phyloP scores from a whole-genome alignment of 208 protist genomes.

The Wallacemonas sp. region DNA sequence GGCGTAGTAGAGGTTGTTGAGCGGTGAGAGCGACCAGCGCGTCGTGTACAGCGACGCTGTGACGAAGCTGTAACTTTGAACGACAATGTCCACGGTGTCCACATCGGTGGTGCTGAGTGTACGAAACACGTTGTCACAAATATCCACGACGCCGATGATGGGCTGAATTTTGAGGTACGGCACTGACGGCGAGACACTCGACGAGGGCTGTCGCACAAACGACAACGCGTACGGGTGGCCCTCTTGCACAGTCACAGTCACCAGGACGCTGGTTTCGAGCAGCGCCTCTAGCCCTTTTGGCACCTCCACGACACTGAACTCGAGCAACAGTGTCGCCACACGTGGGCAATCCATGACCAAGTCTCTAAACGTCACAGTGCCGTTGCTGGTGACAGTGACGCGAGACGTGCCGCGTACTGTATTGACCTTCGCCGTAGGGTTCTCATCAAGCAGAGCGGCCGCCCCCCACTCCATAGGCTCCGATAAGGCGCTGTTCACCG shows the following conservation, averaged over 20 bases:
- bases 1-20: slow-evolving; percentile 31
- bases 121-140: slow-evolving; percentile 23
- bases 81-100: slow-evolving; percentile 15
- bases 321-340: neutral
- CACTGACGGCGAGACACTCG: slow-evolving; percentile 12
- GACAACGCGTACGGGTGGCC: slow-evolving; percentile 11
- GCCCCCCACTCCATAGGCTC: too few relatives aligned
- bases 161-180: slow-evolving; percentile 24
- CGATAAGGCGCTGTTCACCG: too few relatives aligned
- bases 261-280: neutral
- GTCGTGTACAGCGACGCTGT: neutral
- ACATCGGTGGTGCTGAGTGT: slow-evolving; percentile 3
- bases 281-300: neutral
- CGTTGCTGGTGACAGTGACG: neutral
- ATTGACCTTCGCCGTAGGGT: too few relatives aligned
- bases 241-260: slow-evolving; percentile 9
- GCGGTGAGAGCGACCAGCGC: slow-evolving; percentile 13
- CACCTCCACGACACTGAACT: neutral
- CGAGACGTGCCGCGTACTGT: neutral
- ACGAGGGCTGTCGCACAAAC: slow-evolving; percentile 22
- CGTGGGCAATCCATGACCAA: neutral
- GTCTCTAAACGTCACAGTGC: slow-evolving; percentile 10
- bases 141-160: slow-evolving; percentile 30
- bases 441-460: too few relatives aligned
- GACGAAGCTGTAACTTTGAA: neutral